Conservation (phyloP, 2,329 filamentous ascomycete species). For the Monosporascus sp. region DNA sequence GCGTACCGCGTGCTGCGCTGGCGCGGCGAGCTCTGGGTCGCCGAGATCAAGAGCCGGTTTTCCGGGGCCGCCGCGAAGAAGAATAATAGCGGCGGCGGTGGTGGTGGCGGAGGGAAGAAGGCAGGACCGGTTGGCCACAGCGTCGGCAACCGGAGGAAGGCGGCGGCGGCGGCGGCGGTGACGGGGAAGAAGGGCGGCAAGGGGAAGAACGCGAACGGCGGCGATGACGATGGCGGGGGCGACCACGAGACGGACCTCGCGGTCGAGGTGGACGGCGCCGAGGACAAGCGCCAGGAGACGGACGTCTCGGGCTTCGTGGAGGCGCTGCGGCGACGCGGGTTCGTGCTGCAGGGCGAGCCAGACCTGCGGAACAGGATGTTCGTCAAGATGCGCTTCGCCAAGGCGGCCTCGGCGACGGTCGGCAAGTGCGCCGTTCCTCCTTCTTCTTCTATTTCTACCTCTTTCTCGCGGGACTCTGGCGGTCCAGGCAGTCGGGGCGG, state of each 20-base stretch:
- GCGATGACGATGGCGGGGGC: conserved; percentile 41
- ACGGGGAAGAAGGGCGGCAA: conserved; percentile 40
- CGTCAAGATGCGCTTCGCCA: conserved; percentile 92
- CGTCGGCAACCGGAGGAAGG: conserved; percentile 63
- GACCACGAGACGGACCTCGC: conserved; percentile 53
- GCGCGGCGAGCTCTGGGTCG: conserved; percentile 95
- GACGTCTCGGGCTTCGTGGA: conserved; percentile 85
- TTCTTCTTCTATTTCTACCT: not conserved
- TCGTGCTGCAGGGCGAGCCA: conserved; percentile 68
- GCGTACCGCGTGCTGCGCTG: conserved; percentile 86
- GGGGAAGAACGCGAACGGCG: conserved; percentile 22
- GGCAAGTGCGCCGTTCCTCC: conserved; percentile 62
- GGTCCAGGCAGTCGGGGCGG: not conserved
- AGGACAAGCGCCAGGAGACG: conserved; percentile 64
- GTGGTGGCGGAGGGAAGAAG: conserved; percentile 39
- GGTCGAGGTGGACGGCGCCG: conserved; percentile 65
- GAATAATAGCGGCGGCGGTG: conserved; percentile 45
- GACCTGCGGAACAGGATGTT: conserved; percentile 97
- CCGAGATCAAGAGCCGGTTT: conserved; percentile 94
- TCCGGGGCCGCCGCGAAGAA: conserved; percentile 47
- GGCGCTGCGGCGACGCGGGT: conserved; percentile 73
- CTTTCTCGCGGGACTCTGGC: conserved; percentile 6
- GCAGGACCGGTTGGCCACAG: conserved; percentile 57
- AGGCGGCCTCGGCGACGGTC: conserved; percentile 66
- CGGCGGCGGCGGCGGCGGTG: conserved; percentile 35